Evolutionary conservation across 441 rosid genomes (phyloP), one percentile per base, ranked within the genome.

Genomic region (Gossypium armourianum): DNA sequence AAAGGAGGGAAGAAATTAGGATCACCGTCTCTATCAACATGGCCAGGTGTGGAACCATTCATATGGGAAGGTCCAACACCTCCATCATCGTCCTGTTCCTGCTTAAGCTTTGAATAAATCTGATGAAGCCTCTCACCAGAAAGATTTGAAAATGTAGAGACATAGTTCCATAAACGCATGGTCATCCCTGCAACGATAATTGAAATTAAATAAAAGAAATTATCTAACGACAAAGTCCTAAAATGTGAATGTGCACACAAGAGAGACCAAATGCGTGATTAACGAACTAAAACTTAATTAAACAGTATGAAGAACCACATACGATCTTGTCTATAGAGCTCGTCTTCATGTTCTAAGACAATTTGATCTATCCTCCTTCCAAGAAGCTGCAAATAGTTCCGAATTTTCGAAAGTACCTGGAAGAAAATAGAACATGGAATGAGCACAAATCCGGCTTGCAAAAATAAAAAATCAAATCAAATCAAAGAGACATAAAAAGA

Each of bases 361-460:
- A 95, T 84, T 73, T 80, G 85, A 74, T 95, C 99, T 77, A 95
- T 87, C 82, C 88, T 86, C 78, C 84, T 73, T 19, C 99, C 98
- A 63, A 95, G 85, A 72, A 88, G 94, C 81, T 92, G 97, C 76
- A 95, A 80, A 77, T 95, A 95, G 69, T 87, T 90, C 76, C 99
- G 85, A 81, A 95, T 95, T 82, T 85, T 92, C 19, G 85, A 87
- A 77, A 95, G 97, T 73, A 95, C 99, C 99, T 92, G 79, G 43
- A 67, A 60, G 45, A 47, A 21, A 70, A 71, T 43, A 32, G 40
- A 61, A 60, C 1, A 32, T 23, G 47, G 28, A 12, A 29, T 50
- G 43, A 16, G 43, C 13, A 43, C 57, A 24, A 53, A 6, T 65
- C 29, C 19, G 21, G 67, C n/a, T 32, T 32, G 54, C 45, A 72